Conservation (phyloP, 2,329 filamentous ascomycete species). For the Neoarthrinium moseri region DNA sequence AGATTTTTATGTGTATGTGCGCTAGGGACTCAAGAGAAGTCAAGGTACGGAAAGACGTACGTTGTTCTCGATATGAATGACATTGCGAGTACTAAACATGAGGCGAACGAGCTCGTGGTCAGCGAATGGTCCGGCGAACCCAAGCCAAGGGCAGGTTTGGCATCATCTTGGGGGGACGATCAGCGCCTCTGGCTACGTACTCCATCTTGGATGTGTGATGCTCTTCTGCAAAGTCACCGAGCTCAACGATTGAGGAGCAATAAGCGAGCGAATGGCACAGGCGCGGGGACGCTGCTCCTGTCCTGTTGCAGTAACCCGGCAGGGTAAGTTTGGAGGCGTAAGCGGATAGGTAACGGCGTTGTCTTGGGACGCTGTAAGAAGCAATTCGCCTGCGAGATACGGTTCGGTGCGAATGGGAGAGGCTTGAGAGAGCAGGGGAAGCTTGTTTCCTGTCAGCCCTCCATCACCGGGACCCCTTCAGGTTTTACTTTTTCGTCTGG, state of each 20-base stretch:
- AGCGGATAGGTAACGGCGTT: too few species aligned
- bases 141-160: not conserved
- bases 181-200: conserved; percentile 3
- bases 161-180: not conserved
- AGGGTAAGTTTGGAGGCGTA: too few species aligned
- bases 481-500: not conserved
- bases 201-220: conserved; percentile 5
- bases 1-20: not conserved
- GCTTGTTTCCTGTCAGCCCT: not conserved
- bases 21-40: conserved; percentile 4
- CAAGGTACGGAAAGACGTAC: conserved; percentile 18
- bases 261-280: not conserved
- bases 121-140: not conserved
- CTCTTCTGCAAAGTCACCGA: not conserved
- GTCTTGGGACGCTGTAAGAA: too few species aligned
- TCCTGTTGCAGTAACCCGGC: not conserved
- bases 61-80: conserved; percentile 30
- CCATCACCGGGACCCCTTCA: not conserved
- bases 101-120: conserved; percentile 2
- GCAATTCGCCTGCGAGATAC: too few species aligned
- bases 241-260: not conserved
- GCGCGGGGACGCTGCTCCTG: not conserved
- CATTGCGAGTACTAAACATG: conserved; percentile 28
- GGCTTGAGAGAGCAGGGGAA: not conserved
- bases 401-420: not conserved